These are phyloP conservation scores for Alternaria sp. DNA, from an alignment of 2,329 filamentous ascomycete species.

Conservation along the genomic window DNA sequence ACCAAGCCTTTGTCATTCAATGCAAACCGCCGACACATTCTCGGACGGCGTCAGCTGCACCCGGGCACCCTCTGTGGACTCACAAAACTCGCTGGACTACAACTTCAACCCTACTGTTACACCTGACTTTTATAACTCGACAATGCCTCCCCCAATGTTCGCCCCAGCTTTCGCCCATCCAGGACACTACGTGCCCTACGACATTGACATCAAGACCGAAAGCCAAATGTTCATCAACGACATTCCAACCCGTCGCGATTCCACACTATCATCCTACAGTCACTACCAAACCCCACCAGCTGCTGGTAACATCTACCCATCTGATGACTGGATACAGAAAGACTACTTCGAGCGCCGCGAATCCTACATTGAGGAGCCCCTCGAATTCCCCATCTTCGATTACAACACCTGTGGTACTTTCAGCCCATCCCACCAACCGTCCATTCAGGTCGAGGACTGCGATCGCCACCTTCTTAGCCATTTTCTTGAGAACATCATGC, in stretches of 20 bases:
- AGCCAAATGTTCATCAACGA: slow-evolving; percentile 94
- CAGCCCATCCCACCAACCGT: slow-evolving; percentile 71
- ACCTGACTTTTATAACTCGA: slow-evolving; percentile 66
- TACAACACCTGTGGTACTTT: slow-evolving; percentile 73
- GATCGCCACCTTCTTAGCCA: slow-evolving; percentile 89
- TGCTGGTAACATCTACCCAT: slow-evolving; percentile 71
- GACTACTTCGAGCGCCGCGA: slow-evolving; percentile 74
- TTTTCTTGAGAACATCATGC: slow-evolving; percentile 87
- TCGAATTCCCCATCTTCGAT: slow-evolving; percentile 83
- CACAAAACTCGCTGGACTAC: slow-evolving; percentile 72
- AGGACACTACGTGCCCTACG: slow-evolving; percentile 79
- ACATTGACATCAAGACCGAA: slow-evolving; percentile 96
- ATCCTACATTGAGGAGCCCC: slow-evolving; percentile 65
- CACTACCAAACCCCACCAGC: slow-evolving; percentile 85
- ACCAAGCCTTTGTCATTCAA: slow-evolving; percentile 81
- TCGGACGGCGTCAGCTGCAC: slow-evolving; percentile 75
- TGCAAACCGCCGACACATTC: slow-evolving; percentile 82
- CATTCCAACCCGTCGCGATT: slow-evolving; percentile 83
- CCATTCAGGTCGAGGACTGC: slow-evolving; percentile 84
- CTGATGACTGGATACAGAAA: slow-evolving; percentile 76
- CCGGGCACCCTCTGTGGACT: slow-evolving; percentile 81
- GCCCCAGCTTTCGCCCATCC: slow-evolving; percentile 58
- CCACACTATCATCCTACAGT: slow-evolving; percentile 90
- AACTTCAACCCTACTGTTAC: slow-evolving; percentile 71
- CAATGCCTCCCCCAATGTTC: slow-evolving; percentile 65